Evolutionary conservation across 1,284 basidiomycete species (phyloP), one percentile per base, ranked within the genome.

Genomic region (Pseudozyma sp.): DNA sequence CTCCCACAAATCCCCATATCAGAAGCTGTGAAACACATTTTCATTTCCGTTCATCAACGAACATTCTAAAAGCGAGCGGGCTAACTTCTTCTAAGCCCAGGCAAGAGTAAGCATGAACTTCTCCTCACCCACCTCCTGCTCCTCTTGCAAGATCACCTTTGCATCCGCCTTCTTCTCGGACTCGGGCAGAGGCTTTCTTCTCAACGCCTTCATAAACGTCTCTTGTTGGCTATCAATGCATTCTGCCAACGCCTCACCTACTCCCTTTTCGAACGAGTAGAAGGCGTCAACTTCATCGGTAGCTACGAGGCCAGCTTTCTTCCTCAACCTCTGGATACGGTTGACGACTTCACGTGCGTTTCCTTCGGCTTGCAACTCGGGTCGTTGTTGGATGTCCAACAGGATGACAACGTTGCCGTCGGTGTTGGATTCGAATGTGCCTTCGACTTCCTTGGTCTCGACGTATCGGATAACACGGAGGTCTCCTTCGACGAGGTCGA

Each of bases 341-440:
- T 97, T 97, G 77, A 93, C 92, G 72, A 98, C 86, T 85, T 97
- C 94, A 53, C 97, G 90, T 49, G 94, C 91, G 42, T 95, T 89
- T 86, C 94, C 95, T 87, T 97, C 93, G 63, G 90, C 89, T 86
- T 92, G 90, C 60, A 99, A 89, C 78, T 97, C 94, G 1, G 92
- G 89, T 79, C 97, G 92, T 57, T 92, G 89, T 83, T 93, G 90
- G 65, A 93, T 90, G 86, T 99, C 96, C 45, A 99, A 89, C 50
- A 97, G 89, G 70, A 98, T 90, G 56, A 97, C 95, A 54, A 97
- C 95, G 74, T 98, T 94, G 82, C 92, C 93, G 86, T 99, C 94
- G 36, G 94, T 94, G 80, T 96, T 91, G 16, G 92, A 92, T 63
- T 92, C 93, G 81, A 91, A 93, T 38, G 79, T 66, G 59, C 91